Percentiles rank a stretch among this genome's conserved stretches.
These are phyloP conservation scores for Endogone sp. DNA, from an alignment of 192 early-diverging fungal genomes.

Conservation along the genomic window DNA sequence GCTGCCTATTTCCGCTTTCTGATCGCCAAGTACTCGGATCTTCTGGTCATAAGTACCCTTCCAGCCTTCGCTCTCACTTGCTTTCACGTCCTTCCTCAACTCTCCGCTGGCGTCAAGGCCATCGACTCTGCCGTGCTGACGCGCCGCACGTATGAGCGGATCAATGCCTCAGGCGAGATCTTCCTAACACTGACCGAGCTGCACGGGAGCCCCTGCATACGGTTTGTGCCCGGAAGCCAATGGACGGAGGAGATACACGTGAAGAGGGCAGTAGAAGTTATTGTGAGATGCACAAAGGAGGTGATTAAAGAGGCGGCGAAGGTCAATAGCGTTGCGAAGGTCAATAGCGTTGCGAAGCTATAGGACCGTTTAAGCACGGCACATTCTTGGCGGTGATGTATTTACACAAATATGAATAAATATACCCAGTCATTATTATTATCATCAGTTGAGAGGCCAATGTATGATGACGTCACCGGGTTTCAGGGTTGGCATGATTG, in stretches of 20 bases:
- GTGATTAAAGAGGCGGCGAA: not conserved
- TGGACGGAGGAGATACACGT: not conserved
- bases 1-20: not conserved
- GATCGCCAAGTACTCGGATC: not conserved
- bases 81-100: not conserved
- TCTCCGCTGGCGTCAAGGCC: not conserved
- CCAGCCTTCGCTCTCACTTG: not conserved
- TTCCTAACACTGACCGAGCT: not conserved
- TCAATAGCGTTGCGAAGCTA: too few species aligned
- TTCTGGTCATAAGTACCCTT: not conserved
- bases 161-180: not conserved
- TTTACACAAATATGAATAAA: too few species aligned
- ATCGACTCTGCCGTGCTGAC: not conserved
- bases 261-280: not conserved
- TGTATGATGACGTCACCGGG: too few species aligned
- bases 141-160: not conserved
- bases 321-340: too few species aligned
- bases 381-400: too few species aligned
- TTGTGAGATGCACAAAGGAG: not conserved
- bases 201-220: not conserved
- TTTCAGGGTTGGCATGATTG: too few species aligned
- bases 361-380: too few species aligned
- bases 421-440: too few species aligned
- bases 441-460: too few species aligned
- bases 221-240: not conserved